Conservation (phyloP, 2,329 filamentous ascomycete genomes). For the Blastomyces parvus region DNA sequence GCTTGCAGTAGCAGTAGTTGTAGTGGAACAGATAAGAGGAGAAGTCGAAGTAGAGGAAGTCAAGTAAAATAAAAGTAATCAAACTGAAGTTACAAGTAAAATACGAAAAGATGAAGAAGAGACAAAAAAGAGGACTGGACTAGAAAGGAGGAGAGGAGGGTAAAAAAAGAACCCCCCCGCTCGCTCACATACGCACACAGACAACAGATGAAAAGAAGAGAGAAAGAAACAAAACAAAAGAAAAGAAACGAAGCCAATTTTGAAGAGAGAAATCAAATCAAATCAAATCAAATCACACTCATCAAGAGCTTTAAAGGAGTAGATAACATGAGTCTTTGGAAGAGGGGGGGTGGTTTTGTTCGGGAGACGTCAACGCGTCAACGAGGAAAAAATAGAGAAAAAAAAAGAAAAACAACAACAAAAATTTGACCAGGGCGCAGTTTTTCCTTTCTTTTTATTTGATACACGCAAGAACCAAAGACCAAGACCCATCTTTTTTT, state of each 20-base stretch:
- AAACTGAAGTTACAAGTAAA: not conserved
- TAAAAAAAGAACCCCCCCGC: no score
- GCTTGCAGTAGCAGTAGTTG: no score
- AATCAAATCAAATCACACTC: conserved; percentile 34
- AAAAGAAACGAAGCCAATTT: conserved; percentile 9
- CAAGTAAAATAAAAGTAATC: not conserved
- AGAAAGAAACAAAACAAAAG: not conserved
- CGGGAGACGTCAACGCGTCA: not conserved
- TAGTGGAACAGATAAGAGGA: not conserved
- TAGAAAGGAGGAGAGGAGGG: no score
- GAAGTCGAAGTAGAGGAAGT: not conserved
- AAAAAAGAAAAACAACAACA: not conserved
- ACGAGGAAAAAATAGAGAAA: not conserved
- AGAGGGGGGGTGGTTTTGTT: not conserved
- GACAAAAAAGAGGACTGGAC: not conserved
- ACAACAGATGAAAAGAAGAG: no score
- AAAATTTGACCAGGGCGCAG: not conserved
- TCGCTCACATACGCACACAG: no score
- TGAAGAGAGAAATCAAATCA: conserved; percentile 11
- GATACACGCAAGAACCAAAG: conserved; percentile 26
- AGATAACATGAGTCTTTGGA: conserved; percentile 14
- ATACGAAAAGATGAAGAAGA: not conserved
- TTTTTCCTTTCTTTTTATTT: conserved; percentile 22
- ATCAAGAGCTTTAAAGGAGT: conserved; percentile 36
- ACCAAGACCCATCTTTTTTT: conserved; percentile 32